Evolutionary conservation across 1,284 basidiomycete genomes (phyloP), one percentile per base, ranked within the genome.

Genomic region (Ganoderma lucidum): DNA sequence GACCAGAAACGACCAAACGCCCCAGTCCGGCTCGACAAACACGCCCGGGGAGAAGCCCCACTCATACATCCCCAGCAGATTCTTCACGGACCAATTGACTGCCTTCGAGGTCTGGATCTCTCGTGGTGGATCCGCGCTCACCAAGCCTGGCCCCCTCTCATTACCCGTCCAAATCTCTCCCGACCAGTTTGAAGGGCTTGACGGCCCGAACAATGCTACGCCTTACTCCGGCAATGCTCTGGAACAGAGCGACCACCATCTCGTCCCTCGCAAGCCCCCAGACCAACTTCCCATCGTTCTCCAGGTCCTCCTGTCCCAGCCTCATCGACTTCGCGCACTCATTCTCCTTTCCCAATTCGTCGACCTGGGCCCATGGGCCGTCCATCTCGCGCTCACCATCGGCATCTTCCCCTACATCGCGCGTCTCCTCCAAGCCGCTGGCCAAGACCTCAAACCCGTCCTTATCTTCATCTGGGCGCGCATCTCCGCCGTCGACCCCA

Each of bases 331-430:
- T 12, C 92, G 96, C 14, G 97, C 98, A 0, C 90, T 99, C 71
- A 97, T 98, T 75, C 88, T 99, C n/a, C 88, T 99, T 12, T 97
- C 96, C 48, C 95, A 97, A 81, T 99, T 99, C 76, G 95, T 99
- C 75, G 98, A 99, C 80, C 88, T 99, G 2, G 97, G 97, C 0
- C 97, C 97, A 6, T 99, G 97, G 97, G 97, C 98, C 0, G 98
- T 99, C 67, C 95, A 98, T 75, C 90, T 98, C 48, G 96, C 98
- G 8, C 87, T 99, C 45, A 95, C 95, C n/a, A 98, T 99, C 76
- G 97, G 97, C 28, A 99, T 99, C 77, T 99, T 99, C 83, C 98
- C 98, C 2, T 99, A 99, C 79, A 98, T 99, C 59, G 96, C 96
- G 71, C 97, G 98, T 78, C 88, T 99, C 6, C 87, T 99, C 2